A percentile compares a stretch with the other conserved stretches of the same genome.
These are phyloP conservation scores for Thelonectria discophora DNA, from an alignment of 2,329 filamentous ascomycete genomes.

Conservation along the genomic window DNA sequence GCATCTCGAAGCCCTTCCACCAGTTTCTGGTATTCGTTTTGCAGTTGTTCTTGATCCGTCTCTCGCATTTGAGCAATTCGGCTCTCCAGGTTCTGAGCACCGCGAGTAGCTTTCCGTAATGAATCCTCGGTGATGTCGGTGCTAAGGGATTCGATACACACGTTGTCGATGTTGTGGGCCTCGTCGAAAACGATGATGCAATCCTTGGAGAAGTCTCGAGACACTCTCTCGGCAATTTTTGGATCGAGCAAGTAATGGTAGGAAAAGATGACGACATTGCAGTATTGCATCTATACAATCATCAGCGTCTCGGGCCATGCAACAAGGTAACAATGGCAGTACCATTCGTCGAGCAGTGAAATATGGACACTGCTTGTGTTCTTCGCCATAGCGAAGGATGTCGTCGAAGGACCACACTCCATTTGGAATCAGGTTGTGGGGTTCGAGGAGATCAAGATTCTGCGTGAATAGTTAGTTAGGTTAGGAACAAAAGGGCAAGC, in stretches of 20 bases:
- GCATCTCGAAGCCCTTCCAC: slow-evolving; percentile 90
- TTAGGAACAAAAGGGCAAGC: not conserved
- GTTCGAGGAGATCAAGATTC: slow-evolving; percentile 94
- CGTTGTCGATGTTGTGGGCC: slow-evolving; percentile 99
- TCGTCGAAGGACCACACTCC: slow-evolving; percentile 96
- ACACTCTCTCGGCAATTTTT: slow-evolving; percentile 96
- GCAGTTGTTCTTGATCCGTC: slow-evolving; percentile 93
- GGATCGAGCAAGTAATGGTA: slow-evolving; percentile 98
- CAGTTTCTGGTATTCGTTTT: slow-evolving; percentile 94
- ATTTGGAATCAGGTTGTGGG: slow-evolving; percentile 92
- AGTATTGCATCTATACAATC: slow-evolving; percentile 84
- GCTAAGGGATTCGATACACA: slow-evolving; percentile 96
- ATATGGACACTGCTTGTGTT: slow-evolving; percentile 97
- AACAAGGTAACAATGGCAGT: slow-evolving; percentile 36
- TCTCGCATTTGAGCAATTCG: slow-evolving; percentile 95
- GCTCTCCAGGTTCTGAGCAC: slow-evolving; percentile 88
- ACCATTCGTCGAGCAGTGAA: slow-evolving; percentile 96
- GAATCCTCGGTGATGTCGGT: slow-evolving; percentile 98
- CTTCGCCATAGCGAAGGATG: slow-evolving; percentile 87
- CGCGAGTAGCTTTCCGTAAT: slow-evolving; percentile 86
- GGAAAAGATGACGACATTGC: slow-evolving; percentile 99
- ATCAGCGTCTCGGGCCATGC: slow-evolving; percentile 11
- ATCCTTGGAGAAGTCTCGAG: slow-evolving; percentile 94
- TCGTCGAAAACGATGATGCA: slow-evolving; percentile 99
- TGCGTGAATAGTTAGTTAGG: slow-evolving; percentile 47